Conservation (phyloP, 2,329 filamentous ascomycete genomes). For the Gaeumannomyces sp. region DNA sequence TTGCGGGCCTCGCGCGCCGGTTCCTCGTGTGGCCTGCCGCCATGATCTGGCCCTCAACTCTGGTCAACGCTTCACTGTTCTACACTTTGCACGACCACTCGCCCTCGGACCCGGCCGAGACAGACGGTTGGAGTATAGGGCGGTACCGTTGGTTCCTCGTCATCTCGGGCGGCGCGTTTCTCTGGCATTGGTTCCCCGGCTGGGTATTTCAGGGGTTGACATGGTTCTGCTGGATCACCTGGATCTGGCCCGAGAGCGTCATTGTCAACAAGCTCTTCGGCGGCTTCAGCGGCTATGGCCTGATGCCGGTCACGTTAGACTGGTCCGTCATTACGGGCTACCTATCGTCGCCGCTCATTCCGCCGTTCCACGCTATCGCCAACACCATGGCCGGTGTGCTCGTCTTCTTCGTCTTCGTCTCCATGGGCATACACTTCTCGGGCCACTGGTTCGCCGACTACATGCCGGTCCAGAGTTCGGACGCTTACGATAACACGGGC, state of each 20-base stretch:
- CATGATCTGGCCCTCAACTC: constrained; percentile 58
- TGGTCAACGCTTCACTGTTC: constrained; percentile 57
- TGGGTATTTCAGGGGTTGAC: constrained; percentile 46
- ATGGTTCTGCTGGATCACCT: constrained; percentile 38
- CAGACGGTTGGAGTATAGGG: constrained; percentile 56
- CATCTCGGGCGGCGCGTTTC: constrained; percentile 44
- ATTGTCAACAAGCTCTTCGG: constrained; percentile 43
- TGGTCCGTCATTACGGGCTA: constrained; percentile 41
- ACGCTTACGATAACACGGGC: constrained; percentile 60
- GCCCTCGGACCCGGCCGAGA: constrained; percentile 1
- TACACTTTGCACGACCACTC: constrained; percentile 57
- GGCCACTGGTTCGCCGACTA: constrained; percentile 53
- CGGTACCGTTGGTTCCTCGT: constrained; percentile 58
- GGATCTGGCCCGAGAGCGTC: constrained; percentile 40
- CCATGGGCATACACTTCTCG: constrained; percentile 53
- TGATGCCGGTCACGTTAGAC: constrained; percentile 32
- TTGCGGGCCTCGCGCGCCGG: constrained; percentile 52
- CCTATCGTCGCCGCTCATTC: constrained; percentile 41
- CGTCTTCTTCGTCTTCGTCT: constrained; percentile 50
- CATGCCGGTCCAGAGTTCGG: constrained; percentile 54
- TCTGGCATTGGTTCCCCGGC: constrained; percentile 51
- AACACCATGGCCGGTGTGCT: constrained; percentile 49
- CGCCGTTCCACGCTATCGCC: constrained; percentile 49
- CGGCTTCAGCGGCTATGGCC: constrained; percentile 29
- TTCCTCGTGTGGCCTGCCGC: constrained; percentile 56